Base-by-base conservation (phyloP, 495 filamentous ascomycete species). In the Delitschia confertaspora region DNA sequence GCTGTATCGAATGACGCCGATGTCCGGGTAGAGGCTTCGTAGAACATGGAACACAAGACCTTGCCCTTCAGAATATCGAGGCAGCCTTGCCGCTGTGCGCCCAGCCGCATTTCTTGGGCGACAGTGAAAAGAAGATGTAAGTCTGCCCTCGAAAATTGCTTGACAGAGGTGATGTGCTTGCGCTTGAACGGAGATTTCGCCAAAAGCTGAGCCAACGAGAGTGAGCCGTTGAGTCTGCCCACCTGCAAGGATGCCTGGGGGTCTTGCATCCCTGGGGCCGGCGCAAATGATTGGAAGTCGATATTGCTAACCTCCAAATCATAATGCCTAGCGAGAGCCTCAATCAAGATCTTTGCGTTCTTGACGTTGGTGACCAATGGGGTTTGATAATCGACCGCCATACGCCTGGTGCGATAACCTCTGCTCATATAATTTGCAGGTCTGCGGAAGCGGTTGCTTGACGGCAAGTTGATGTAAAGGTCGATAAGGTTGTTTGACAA, bases 321-420 rank as follows among this genome's bases (percentile, higher is more conserved):
- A 56, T 82, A 93, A 59, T 93, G 79, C 27, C 91, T 77, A 40
- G 88, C 79, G 49, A 98, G 82, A 11, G 91, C 91, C 63, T 98
- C 91, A 51, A 98, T 82, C 32, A 98, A 63, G 41, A 98, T 83
- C 71, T 98, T 98, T 29, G 91, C 91, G 56, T 95, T 98, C 74
- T 98, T 98, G 57, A 98, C 91, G 58, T 98, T 98, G 34, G 91
- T 98, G 21, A 98, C 88, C 53, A 98, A 66, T 27, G 91, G 91
- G 29, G 89, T 93, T 64, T 95, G 89, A 65, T 95, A 98, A 64
- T 98, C 91, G 16, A 98, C 91, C 20, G 91, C 91, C 91, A 98
- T 94, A 54, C 91, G 80, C 59, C 91, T 76, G 23, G 91, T 95
- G 50, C 79, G 78, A 63, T 98, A 98, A 39, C 91, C 91, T 65